Base-by-base conservation (phyloP, 805 yeast genomes). In the Candida ipomoeae region DNA sequence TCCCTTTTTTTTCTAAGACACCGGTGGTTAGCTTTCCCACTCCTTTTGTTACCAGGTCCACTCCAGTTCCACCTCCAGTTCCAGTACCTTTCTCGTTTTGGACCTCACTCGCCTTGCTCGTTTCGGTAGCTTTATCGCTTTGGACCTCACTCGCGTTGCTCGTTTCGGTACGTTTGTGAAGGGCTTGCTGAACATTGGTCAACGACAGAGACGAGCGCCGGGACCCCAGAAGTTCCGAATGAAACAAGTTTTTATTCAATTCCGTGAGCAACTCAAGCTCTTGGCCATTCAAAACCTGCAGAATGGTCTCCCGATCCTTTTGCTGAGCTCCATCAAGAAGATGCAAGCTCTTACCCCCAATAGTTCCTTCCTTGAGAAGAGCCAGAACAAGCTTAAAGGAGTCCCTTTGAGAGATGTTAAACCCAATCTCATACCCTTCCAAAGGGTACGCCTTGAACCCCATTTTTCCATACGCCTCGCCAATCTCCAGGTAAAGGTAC, bases 401-500 rank as follows among this genome's bases (percentile, higher is more conserved):
- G 14, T 53, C 48, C 6, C 56, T 44, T 21, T 58, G 44, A 3
- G 62, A 37, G 15, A 62, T 36, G 5, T 61, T 43, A 2, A 53
- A 36, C 4, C 73, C 74, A n/a, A 71, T 50, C 48, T 57, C 55
- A 53, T 65, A 71, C 44, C 71, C 65, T 40, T 70, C 71, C 11
- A 68, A 31, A 0, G 75, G 74, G 51, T 58, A 68, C 1, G 58
- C 50, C 46, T 69, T 68, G 61, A 79, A 86, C 0, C 91, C 96
- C 55, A 84, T 80, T 54, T 73, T 69, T 35, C 73, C 68, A 64
- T 89, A 89, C 57, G 77, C 87, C 32, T 74, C 77, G 14, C 87
- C 92, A 18, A 87, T 81, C 44, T 84, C 94, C 54, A 92, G 84
- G 74, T 87, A 88, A 46, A 89, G 73, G 38, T 56, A 58, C 77